Percentiles rank a stretch among this genome's conserved stretches.
phyloP scores from a whole-genome alignment of 106 monocot species.

The Apostasia shenzhenica region DNA sequence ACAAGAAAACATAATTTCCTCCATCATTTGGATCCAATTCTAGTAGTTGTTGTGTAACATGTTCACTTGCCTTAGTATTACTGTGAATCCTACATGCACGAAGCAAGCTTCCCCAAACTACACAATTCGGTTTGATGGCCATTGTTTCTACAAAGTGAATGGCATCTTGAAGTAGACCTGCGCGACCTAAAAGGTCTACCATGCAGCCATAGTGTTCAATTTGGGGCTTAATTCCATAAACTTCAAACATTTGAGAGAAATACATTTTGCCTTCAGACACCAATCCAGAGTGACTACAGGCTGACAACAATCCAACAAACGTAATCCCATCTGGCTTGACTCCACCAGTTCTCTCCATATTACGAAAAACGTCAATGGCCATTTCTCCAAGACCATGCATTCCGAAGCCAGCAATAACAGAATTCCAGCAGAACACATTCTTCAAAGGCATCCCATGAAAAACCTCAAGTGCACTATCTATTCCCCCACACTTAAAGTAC shows the following conservation, averaged over 20 bases:
- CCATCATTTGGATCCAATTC: slow-evolving; percentile 35
- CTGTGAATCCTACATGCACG: slow-evolving; percentile 8
- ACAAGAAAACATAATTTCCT: slow-evolving; percentile 33
- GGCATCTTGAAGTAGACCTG: slow-evolving; percentile 9
- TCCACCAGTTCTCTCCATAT: slow-evolving; percentile 18
- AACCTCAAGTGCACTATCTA: slow-evolving; percentile 30
- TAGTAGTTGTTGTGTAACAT: slow-evolving; percentile 10
- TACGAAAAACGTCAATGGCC: slow-evolving; percentile 32
- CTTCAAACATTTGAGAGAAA: slow-evolving; percentile 32
- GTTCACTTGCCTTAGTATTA: neutral
- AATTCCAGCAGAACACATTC: slow-evolving; percentile 66
- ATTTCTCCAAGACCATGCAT: slow-evolving; percentile 44
- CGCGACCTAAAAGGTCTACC: slow-evolving; percentile 15
- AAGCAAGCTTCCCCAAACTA: slow-evolving; percentile 18
- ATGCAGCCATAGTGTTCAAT: slow-evolving; percentile 63
- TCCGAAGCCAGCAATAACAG: slow-evolving; percentile 42
- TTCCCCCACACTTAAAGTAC: slow-evolving; percentile 55
- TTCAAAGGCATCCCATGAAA: slow-evolving; percentile 26
- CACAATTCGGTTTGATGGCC: slow-evolving; percentile 3
- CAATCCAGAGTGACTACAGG: slow-evolving; percentile 53
- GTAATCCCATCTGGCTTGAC: slow-evolving; percentile 44
- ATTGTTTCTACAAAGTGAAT: slow-evolving; percentile 8
- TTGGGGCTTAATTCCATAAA: slow-evolving; percentile 32
- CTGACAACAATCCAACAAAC: slow-evolving; percentile 50
- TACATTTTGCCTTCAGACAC: slow-evolving; percentile 32